Percentiles rank a stretch among this genome's conserved stretches.
Conservation (phyloP, 148 eudicot species). For the Rhododendron williamsianum region DNA sequence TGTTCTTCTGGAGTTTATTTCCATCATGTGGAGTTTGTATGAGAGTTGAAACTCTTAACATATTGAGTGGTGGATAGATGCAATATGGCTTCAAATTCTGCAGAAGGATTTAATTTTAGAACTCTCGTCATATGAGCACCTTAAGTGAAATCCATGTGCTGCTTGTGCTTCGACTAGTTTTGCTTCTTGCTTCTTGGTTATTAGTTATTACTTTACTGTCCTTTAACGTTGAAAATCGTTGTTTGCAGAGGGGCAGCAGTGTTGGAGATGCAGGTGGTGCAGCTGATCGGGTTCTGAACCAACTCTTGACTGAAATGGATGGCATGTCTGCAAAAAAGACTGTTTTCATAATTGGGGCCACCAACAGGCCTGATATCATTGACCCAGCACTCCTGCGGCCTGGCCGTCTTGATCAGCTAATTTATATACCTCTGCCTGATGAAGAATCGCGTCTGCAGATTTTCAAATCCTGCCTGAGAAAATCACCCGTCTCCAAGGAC, state of each 20-base stretch:
- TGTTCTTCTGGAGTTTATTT: not conserved
- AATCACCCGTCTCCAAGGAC: slow-evolving; percentile 46
- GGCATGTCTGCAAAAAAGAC: slow-evolving; percentile 55
- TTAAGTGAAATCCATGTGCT: not conserved
- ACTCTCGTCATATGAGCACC: not conserved
- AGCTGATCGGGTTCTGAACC: slow-evolving; percentile 51
- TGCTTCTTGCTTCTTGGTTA: not conserved
- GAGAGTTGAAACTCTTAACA: not conserved
- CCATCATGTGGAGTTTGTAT: not conserved
- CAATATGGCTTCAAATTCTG: not conserved
- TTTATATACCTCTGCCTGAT: slow-evolving; percentile 51
- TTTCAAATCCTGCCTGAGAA: slow-evolving; percentile 47
- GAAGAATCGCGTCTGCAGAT: slow-evolving; percentile 42
- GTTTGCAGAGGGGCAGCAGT: slow-evolving; percentile 42
- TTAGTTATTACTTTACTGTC: not conserved
- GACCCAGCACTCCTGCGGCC: slow-evolving; percentile 50
- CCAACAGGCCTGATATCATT: slow-evolving; percentile 50
- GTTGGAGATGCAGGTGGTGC: slow-evolving; percentile 53
- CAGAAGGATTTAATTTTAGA: not conserved
- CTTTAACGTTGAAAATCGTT: not conserved
- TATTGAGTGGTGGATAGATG: not conserved
- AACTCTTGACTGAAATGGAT: slow-evolving; percentile 53
- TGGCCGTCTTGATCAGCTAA: slow-evolving; percentile 51
- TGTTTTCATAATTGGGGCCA: slow-evolving; percentile 48
- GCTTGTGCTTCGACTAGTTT: not conserved